Evolutionary conservation across 768 basidiomycete genomes (phyloP), one percentile per base, ranked within the genome.

Genomic region (Obba rivulosa): DNA sequence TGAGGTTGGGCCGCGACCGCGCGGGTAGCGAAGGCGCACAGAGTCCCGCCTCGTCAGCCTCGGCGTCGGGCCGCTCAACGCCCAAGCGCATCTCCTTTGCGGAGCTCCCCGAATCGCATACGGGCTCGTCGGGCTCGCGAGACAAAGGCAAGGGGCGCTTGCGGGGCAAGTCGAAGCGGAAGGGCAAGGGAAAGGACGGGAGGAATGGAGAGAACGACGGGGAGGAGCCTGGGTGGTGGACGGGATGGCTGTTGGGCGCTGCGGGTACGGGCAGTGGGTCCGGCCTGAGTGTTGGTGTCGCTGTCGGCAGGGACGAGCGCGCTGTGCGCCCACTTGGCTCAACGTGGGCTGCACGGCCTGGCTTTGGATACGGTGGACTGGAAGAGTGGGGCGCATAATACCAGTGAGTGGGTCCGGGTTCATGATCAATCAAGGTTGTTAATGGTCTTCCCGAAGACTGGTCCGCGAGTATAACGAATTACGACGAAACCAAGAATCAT

Each of bases 71-170:
- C 71, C 76, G 45, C 50, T 78, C 61, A 68, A 78, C 86, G 11
- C 85, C 86, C 8, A 88, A 85, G 56, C 74, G 81, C n/a, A 88
- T 90, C 37, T 85, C 81, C 51, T 90, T 90, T 54, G 85, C 85
- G 31, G 75, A 81, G 66, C 69, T 85, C 41, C 85, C 86, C 0
- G 86, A 87, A 64, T 77, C 80, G 31, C 82, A 84, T 52, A 69
- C 76, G 45, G 61, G 65, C 8, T 65, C 66, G 21, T 31, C 55
- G 45, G 41, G 65, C 69, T 51, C 52, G 22, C 35, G 45, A 22
- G 46, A 41, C 47, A 50, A 45, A 50, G 49, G 17, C 22, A 51
- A 51, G 24, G 50, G 49, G 51, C 50, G 49, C 47, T 48, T 49
- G 22, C 49, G 49, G 14, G 53, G 43, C 22, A 50, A 50, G n/a